Evolutionary conservation across 805 yeast species (phyloP).

Genomic region (Starmerella vaccinii): DNA sequence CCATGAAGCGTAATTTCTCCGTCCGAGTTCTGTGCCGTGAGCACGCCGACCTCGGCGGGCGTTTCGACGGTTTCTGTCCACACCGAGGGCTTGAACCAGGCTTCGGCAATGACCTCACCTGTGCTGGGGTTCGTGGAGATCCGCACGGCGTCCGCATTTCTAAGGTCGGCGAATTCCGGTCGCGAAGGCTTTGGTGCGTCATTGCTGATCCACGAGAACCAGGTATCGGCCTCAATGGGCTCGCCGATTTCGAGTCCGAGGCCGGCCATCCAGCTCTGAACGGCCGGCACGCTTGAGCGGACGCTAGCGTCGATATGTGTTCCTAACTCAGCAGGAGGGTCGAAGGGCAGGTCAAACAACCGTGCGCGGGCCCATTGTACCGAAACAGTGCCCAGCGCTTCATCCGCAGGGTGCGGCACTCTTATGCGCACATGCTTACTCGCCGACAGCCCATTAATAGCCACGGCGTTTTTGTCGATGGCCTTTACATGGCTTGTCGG

Average conservation of each 20-base stretch:
- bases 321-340: conserved; percentile 25
- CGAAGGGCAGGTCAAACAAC: conserved; percentile 24
- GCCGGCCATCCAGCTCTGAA: conserved; percentile 7
- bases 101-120: conserved; percentile 24
- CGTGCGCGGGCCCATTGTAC: conserved; percentile 2
- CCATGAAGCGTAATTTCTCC: conserved; percentile 14
- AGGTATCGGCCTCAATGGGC: conserved; percentile 6
- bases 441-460: conserved; percentile 2
- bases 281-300: conserved; percentile 21
- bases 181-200: neutral
- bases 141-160: conserved; percentile 9
- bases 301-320: conserved; percentile 26
- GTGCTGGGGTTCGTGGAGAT: conserved; percentile 4
- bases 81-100: conserved; percentile 17
- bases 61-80: conserved; percentile 11
- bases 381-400: conserved; percentile 4
- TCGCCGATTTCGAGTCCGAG: neutral
- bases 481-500: neutral
- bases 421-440: conserved; percentile 19
- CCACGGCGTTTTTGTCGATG: neutral
- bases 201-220: conserved; percentile 6
- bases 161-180: neutral
- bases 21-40: conserved; percentile 4
- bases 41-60: conserved; percentile 22
- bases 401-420: neutral